Evolutionary conservation across 768 basidiomycete genomes (phyloP).

Genomic region (Pholiota microspora): DNA sequence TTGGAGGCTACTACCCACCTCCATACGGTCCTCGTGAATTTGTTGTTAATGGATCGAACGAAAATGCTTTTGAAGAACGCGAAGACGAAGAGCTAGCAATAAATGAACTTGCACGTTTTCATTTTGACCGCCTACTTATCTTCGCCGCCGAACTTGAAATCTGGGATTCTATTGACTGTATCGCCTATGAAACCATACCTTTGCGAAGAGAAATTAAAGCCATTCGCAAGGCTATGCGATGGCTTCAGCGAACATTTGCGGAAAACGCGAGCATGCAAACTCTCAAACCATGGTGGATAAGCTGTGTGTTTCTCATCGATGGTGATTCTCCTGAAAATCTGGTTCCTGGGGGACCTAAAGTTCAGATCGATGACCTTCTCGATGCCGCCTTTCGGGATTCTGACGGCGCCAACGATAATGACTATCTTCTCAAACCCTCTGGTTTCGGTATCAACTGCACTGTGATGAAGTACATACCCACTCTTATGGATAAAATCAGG

Average conservation of each 20-base stretch:
- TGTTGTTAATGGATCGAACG: slow-evolving; percentile 30
- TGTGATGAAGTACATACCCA: slow-evolving; percentile 37
- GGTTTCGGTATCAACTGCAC: slow-evolving; percentile 82
- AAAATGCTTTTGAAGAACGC: slow-evolving; percentile 39
- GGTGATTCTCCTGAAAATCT: slow-evolving; percentile 44
- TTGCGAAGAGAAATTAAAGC: slow-evolving; percentile 62
- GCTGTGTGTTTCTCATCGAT: slow-evolving; percentile 51
- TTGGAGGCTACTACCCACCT: slow-evolving; percentile 71
- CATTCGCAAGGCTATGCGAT: slow-evolving; percentile 57
- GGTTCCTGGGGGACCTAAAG: slow-evolving; percentile 16
- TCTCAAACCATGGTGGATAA: slow-evolving; percentile 75
- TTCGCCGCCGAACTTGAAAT: slow-evolving; percentile 45
- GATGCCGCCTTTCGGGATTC: slow-evolving; percentile 33
- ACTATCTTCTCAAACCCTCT: slow-evolving; percentile 33
- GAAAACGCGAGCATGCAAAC: slow-evolving; percentile 7
- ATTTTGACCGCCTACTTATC: slow-evolving; percentile 56
- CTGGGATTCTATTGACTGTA: slow-evolving; percentile 57
- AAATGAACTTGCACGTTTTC: slow-evolving; percentile 56
- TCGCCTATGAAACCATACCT: slow-evolving; percentile 82
- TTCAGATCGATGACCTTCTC: slow-evolving; percentile 41
- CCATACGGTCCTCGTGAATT: slow-evolving; percentile 64
- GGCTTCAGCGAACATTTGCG: slow-evolving; percentile 25
- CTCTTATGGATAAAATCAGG: slow-evolving; percentile 37
- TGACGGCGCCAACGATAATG: slow-evolving; percentile 7
- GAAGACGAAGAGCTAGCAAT: slow-evolving; percentile 38